Evolutionary conservation across 257 asterid genomes (phyloP), one percentile per base, ranked within the genome.

Genomic region (Nicotiana undulata): DNA sequence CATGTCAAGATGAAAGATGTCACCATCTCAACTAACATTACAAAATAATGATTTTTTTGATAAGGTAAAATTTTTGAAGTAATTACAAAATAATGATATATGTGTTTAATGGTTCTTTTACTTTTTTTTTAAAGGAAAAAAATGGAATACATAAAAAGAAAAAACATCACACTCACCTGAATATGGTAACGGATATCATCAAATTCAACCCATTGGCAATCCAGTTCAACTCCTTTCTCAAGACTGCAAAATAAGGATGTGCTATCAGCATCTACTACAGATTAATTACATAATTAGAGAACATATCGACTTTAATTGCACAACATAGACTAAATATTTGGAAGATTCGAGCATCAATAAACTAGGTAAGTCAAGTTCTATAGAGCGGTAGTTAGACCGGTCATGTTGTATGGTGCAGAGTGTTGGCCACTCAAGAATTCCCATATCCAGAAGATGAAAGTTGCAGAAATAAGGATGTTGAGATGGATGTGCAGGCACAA

Each of bases 201-300:
- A 84, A 95, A 95, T 84, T 95, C 97, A 84, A 90, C 89, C 97
- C 97, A 95, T 83, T 92, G 94, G 88, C 94, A 88, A 81, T 93
- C 99, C 79, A 95, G 84, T 82, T 95, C 99, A 86, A 90, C 90
- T 84, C 97, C 99, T 87, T 93, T 95, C 76, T 95, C 99, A 81
- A 92, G 91, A 88, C 99, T 93, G 93, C 79, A 86, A 66, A 72
- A 60, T 26, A 53, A 80, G 81, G 79, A 82, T 20, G n/a, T 55
- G 37, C 37, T 32, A 24, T 61, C 60, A 18, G 75, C 53, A 81
- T 68, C 77, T 31, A 61, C 34, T 53, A 70, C 64, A 79, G 44
- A 29, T 77, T 60, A 80, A 11, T 26, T 29, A 46, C 40, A 67
- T 20, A 24, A 49, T 49, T 3, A 72, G 1, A 15, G 55, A 77